Evolutionary conservation across 176 grass and related monocot genomes (phyloP), one percentile per base, ranked within the genome.

Genomic region (Carex myosuroides): DNA sequence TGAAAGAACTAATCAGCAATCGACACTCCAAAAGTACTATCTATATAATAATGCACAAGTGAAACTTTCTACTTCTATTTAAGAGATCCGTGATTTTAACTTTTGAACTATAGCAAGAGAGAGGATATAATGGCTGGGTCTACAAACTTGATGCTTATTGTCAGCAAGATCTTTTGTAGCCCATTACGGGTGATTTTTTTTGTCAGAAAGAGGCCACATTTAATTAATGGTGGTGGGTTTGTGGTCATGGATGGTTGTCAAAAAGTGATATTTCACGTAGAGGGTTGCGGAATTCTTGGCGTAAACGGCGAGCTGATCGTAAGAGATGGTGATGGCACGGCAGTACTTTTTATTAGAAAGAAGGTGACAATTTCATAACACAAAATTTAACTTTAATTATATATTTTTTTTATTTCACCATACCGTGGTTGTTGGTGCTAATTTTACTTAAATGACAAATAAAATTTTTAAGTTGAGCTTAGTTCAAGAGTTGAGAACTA

Each of bases 111-210:
- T 56, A 77, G 73, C 79, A 48, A 65, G 59, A 46, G 72, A 87
- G 77, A 84, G 29, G 9, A 10, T 26, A 48, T 53, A 81, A 98
- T 94, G 95, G 87, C 82, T 50, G 89, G 89, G 52, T 66, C 66
- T 55, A 80, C 79, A 83, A 64, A 84, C 61, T 61, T 94, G 59
- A 86, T 42, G 41, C 95, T 92, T 3, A 58, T 98, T 67, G 89
- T 98, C 3, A 91, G 95, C 89, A 98, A 98, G 89, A 76, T 91
- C 67, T 98, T 90, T 88, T 98, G 95, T 83, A 89, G 77, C 46
- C 85, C 84, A 0, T 86, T 70, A 2, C 86, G 91, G 3, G 82
- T 78, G 7, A 64, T 86, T 39, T 80, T 98, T 75, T 87, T 91
- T 76, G 95, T 98, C 64, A 90, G 95, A 41, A 67, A 82, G 58